Percentiles rank a stretch among this genome's conserved stretches.
Evolutionary conservation across 2,329 filamentous ascomycete species (phyloP).

Genomic region (Juglanconis oblonga): DNA sequence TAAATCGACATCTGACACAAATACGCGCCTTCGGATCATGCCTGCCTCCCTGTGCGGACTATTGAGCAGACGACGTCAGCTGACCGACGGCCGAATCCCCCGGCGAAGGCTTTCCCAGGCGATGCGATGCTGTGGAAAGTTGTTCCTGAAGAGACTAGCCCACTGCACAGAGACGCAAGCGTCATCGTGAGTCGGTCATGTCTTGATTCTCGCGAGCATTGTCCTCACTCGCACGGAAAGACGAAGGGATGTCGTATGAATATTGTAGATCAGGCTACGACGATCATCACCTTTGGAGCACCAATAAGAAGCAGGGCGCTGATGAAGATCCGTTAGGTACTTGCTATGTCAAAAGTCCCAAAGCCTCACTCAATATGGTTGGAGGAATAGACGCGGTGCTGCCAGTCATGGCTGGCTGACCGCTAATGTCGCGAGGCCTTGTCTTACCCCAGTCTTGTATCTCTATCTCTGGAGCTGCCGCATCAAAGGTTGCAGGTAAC

Average conservation of each 20-base stretch:
- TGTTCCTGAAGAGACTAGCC: no score
- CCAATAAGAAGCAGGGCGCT: neutral
- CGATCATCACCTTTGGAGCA: neutral
- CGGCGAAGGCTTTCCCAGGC: no score
- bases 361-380: conserved; percentile 2
- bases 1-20: neutral
- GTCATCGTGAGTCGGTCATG: no score
- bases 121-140: no score
- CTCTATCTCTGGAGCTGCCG: neutral
- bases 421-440: neutral
- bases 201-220: no score
- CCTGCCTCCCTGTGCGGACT: neutral
- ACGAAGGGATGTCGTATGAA: no score
- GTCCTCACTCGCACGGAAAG: no score
- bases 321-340: no score
- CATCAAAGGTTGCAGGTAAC: neutral
- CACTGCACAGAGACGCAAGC: no score
- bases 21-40: neutral
- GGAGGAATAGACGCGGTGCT: conserved; percentile 13
- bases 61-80: neutral
- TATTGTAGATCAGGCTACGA: neutral
- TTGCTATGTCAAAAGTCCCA: neutral
- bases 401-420: neutral
- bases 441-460: neutral
- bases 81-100: neutral